Conservation (phyloP, 805 yeast species). For the Kuraishia piskuri region DNA sequence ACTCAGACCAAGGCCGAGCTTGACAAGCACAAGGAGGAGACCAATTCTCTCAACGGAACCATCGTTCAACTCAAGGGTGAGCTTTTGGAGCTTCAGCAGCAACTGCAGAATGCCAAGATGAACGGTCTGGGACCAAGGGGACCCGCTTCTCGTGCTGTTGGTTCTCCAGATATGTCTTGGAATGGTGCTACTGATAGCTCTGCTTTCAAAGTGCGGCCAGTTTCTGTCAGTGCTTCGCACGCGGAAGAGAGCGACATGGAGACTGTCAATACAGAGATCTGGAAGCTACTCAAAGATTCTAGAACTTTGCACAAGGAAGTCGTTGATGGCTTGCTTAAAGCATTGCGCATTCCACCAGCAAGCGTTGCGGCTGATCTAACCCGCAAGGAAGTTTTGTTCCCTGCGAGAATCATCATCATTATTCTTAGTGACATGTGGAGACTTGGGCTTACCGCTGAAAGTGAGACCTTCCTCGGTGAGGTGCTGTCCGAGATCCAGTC, state of each 20-base stretch:
- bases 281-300: conserved; percentile 62
- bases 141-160: conserved; percentile 11
- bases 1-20: conserved; percentile 51
- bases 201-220: conserved; percentile 41
- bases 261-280: conserved; percentile 69
- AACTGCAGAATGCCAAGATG: conserved; percentile 7
- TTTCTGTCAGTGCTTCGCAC: conserved; percentile 48
- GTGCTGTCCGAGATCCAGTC: conserved; percentile 82
- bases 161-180: conserved; percentile 5
- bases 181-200: background rate
- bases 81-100: conserved; percentile 22
- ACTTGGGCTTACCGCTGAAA: conserved; percentile 83
- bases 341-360: conserved; percentile 77
- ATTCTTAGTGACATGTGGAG: conserved; percentile 98
- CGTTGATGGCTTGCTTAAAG: conserved; percentile 77
- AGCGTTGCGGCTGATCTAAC: conserved; percentile 77
- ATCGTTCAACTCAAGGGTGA: conserved; percentile 44
- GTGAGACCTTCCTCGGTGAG: conserved; percentile 85
- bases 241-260: conserved; percentile 48
- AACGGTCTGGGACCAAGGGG: conserved; percentile 13
- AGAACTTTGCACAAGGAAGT: conserved; percentile 72
- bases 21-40: conserved; percentile 51
- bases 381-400: conserved; percentile 88
- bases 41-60: conserved; percentile 55
- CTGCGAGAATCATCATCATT: conserved; percentile 89